Percentiles rank a stretch among this genome's conserved stretches.
These are phyloP conservation scores for Zoysia pacifica DNA, from an alignment of 176 grass and related monocot species.

Conservation along the genomic window DNA sequence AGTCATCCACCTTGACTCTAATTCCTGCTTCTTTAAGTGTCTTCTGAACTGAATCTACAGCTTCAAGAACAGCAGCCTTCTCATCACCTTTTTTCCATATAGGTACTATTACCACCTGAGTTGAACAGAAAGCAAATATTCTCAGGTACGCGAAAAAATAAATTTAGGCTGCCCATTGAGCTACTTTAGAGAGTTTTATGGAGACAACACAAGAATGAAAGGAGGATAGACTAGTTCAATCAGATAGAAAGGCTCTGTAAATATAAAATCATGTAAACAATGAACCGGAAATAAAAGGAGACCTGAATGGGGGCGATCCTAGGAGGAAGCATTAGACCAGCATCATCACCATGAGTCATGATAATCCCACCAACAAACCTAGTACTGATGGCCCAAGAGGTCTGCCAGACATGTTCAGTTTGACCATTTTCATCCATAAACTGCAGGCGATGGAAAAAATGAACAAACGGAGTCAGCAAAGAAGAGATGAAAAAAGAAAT, in stretches of 20 bases:
- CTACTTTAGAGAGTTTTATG: conserved; percentile 4
- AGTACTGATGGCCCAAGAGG: conserved; percentile 98
- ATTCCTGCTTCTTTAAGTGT: conserved; percentile 75
- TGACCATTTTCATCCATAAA: conserved; percentile 97
- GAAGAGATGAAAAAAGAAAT: conserved; percentile 18
- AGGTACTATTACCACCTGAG: conserved; percentile 88
- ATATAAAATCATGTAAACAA: conserved; percentile 20
- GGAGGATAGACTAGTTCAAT: conserved; percentile 3
- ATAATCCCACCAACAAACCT: conserved; percentile 95
- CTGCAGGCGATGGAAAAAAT: conserved; percentile 40
- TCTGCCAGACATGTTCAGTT: conserved; percentile 93
- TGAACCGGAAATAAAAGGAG: neutral
- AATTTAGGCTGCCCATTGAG: neutral
- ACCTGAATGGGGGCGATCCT: conserved; percentile 97
- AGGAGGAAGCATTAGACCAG: conserved; percentile 96
- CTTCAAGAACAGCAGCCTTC: conserved; percentile 71
- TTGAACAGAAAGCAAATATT: conserved; percentile 20
- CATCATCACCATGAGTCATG: conserved; percentile 97
- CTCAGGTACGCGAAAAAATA: neutral
- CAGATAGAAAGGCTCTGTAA: conserved; percentile 30
- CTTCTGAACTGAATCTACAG: conserved; percentile 67
- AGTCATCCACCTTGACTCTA: conserved; percentile 91
- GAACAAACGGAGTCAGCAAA: neutral
- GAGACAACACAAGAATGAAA: conserved; percentile 9
- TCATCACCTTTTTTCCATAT: conserved; percentile 95